Conservation (phyloP, 768 basidiomycete genomes). For the Hortiboletus flavorubellus region DNA sequence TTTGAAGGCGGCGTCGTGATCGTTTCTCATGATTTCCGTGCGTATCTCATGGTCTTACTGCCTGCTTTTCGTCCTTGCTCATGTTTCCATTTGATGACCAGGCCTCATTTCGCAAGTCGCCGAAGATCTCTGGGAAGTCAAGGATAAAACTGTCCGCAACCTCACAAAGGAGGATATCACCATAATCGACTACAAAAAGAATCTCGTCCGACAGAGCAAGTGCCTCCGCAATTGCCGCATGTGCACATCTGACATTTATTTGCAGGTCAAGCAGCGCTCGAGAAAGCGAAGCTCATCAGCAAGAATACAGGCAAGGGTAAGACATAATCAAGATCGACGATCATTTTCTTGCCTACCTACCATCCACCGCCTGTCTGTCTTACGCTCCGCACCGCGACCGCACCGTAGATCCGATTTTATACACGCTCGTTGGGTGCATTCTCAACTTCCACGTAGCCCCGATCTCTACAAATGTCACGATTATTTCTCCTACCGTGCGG, state of each 20-base stretch:
- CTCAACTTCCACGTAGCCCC: conserved; percentile 12
- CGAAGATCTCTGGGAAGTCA: conserved; percentile 99
- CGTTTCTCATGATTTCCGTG: conserved; percentile 99
- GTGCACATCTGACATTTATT: conserved; percentile 4
- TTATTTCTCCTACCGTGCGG: conserved; percentile 4
- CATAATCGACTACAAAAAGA: conserved; percentile 92
- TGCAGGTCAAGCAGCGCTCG: conserved; percentile 77
- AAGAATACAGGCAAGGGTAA: conserved; percentile 74
- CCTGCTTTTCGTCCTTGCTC: conserved; percentile 3
- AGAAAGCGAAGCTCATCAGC: conserved; percentile 91
- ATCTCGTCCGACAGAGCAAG: conserved; percentile 76
- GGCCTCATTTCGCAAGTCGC: conserved; percentile 97
- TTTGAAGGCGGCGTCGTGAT: conserved; percentile 99
- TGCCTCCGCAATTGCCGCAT: background rate
- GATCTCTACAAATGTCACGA: conserved; percentile 17
- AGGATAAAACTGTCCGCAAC: conserved; percentile 89
- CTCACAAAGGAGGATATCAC: conserved; percentile 87
- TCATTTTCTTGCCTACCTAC: background rate
- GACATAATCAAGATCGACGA: conserved; percentile 38
- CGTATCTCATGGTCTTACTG: conserved; percentile 30
- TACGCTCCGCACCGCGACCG: conserved; percentile 6
- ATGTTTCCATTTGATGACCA: conserved; percentile 29
- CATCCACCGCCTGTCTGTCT: conserved; percentile 6
- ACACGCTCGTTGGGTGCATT: conserved; percentile 12
- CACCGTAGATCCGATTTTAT: conserved; percentile 11